Evolutionary conservation across 495 filamentous ascomycete genomes (phyloP), one percentile per base, ranked within the genome.

Genomic region (Aspergillus leporis): DNA sequence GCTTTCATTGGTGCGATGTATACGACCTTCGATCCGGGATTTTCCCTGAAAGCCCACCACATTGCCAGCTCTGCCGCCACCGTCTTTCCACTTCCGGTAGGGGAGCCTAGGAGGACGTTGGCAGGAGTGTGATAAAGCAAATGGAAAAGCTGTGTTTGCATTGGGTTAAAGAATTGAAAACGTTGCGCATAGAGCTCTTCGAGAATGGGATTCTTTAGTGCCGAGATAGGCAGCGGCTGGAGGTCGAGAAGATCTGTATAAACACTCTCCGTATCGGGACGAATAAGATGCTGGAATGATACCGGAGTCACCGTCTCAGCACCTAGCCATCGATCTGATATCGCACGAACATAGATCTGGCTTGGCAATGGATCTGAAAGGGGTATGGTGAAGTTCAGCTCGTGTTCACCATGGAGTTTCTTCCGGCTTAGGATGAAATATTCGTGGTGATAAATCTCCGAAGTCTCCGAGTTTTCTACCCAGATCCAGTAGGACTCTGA

Each of bases 1-100:
- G 94, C 94, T 68, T 99, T 99, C 94, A 99, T 99, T 0, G 94
- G 94, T 4, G 94, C 94, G 64, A 99, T 98, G 66, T 99, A 99
- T 23, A 99, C 93, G 2, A 99, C 93, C 75, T 99, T 99, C 3
- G 91, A 97, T 3, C 93, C 92, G 1, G 95, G 95, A 41, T 88
- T 90, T 70, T 98, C 93, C 12, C 93, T 87, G 74, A 99, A 98
- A 6, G 95, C 92, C 93, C 92, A 97, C 94, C 94, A 99, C 95
- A 99, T 98, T n/a, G 95, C 95, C 53, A 99, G 70, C 67, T 99
- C 94, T 31, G 89, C 90, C 14, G 94, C 94, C 31, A 99, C 87
- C 2, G 94, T 99, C 77, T 99, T 99, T 56, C 94, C 94, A 78
- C 90, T 94, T 51, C 94, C 94, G 6, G 94, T 99, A 6, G 94